Percentiles rank a stretch among this genome's conserved stretches.
Evolutionary conservation across 129 eudicot species (phyloP).

Genomic region (Artemisia argyi): DNA sequence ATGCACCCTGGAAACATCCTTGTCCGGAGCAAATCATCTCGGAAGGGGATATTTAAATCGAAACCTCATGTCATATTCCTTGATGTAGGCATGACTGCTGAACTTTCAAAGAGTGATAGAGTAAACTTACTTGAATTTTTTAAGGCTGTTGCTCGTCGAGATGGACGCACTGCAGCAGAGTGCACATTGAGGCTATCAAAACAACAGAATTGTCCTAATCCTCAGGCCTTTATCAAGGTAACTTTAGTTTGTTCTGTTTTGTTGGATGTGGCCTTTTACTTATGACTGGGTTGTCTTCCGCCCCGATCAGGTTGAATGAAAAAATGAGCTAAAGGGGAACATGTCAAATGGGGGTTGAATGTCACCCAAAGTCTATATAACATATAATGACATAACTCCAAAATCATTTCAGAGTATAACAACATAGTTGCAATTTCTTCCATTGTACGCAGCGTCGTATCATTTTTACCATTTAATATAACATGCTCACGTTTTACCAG

Average conservation of each 20-base stretch:
- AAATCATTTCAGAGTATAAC: too few species aligned
- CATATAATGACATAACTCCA: too few species aligned
- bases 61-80: conserved; percentile 91
- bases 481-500: too few species aligned
- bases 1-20: conserved; percentile 99
- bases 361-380: too few species aligned
- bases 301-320: too few species aligned
- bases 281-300: too few species aligned
- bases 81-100: conserved; percentile 99
- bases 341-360: too few species aligned
- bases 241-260: not conserved
- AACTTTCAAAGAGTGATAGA: conserved; percentile 73
- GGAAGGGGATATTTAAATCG: conserved; percentile 63
- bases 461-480: too few species aligned
- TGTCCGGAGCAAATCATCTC: conserved; percentile 67
- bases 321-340: too few species aligned
- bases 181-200: conserved; percentile 74
- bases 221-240: conserved; percentile 77
- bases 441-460: too few species aligned
- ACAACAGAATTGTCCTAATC: conserved; percentile 88
- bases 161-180: conserved; percentile 82
- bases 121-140: conserved; percentile 75
- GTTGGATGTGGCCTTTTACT: not conserved
- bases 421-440: too few species aligned
- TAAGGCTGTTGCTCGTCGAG: conserved; percentile 89